Evolutionary conservation across 1,284 basidiomycete genomes (phyloP).

Genomic region (Ustilago shanxiensis): DNA sequence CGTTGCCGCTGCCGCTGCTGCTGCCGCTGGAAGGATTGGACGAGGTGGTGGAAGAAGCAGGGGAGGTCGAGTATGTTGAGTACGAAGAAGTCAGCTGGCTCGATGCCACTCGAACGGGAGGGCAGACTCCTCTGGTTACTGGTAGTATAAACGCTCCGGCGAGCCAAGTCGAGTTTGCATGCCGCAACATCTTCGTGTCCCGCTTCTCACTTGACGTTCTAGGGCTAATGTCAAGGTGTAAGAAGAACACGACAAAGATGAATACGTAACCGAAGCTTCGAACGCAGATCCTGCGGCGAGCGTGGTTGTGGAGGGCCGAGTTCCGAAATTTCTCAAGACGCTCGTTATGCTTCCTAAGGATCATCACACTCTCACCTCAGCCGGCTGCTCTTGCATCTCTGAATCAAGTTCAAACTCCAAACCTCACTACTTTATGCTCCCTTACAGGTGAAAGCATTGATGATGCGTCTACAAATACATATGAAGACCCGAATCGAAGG

Average conservation of each 20-base stretch:
- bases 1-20: too few species aligned
- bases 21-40: background rate
- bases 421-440: background rate
- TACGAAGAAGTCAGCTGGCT: too few species aligned
- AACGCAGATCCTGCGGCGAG: background rate
- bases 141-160: background rate
- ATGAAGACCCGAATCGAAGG: background rate
- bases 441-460: background rate
- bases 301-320: conserved; percentile 5
- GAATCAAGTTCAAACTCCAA: background rate
- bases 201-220: background rate
- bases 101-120: too few species aligned
- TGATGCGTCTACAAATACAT: conserved; percentile 1
- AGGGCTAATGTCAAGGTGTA: background rate
- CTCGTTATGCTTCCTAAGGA: background rate
- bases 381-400: background rate
- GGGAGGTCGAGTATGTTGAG: background rate
- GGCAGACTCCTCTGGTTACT: background rate
- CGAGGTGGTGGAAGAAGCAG: background rate
- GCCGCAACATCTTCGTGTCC: background rate
- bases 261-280: background rate
- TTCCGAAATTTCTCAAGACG: conserved; percentile 7
- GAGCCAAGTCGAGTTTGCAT: background rate
- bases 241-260: background rate
- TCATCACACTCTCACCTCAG: background rate